A percentile compares a stretch with the other conserved stretches of the same genome.
These are phyloP conservation scores for Excoecaria agallocha DNA, from an alignment of 345 rosid genomes.

Conservation along the genomic window DNA sequence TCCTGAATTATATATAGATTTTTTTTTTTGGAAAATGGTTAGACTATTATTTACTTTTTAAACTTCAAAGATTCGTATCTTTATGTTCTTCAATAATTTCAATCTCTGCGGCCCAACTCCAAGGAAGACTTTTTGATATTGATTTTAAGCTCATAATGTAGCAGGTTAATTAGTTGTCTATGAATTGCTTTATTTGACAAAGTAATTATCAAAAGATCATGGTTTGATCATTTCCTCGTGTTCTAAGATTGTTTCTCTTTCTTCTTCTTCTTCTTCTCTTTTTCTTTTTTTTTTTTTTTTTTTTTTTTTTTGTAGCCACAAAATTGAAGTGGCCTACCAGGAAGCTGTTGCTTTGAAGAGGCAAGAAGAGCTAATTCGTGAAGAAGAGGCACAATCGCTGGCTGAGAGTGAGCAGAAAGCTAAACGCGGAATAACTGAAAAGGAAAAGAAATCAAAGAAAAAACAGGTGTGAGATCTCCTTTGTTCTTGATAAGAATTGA, in stretches of 20 bases:
- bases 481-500: slow-evolving; percentile 8
- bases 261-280: too few relatives aligned
- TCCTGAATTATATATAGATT: background rate
- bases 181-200: background rate
- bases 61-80: background rate
- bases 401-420: slow-evolving; percentile 82
- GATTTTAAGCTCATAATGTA: background rate
- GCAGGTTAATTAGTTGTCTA: background rate
- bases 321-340: slow-evolving; percentile 88
- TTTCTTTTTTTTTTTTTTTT: too few relatives aligned
- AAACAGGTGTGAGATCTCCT: slow-evolving; percentile 53
- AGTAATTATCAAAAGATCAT: background rate
- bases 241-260: too few relatives aligned
- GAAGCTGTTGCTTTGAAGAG: slow-evolving; percentile 88
- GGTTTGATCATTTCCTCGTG: too few relatives aligned
- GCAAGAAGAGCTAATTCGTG: slow-evolving; percentile 96
- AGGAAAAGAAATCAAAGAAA: slow-evolving; percentile 88
- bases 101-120: background rate
- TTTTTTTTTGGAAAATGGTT: too few relatives aligned
- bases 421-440: slow-evolving; percentile 62
- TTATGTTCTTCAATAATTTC: background rate
- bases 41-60: background rate
- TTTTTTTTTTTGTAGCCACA: slow-evolving; percentile 46
- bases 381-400: slow-evolving; percentile 85
- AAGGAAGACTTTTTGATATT: background rate